Percentiles rank a stretch among this genome's conserved stretches.
phyloP scores from a whole-genome alignment of 2,329 filamentous ascomycete species.

The Pseudofabraea citricarpa region DNA sequence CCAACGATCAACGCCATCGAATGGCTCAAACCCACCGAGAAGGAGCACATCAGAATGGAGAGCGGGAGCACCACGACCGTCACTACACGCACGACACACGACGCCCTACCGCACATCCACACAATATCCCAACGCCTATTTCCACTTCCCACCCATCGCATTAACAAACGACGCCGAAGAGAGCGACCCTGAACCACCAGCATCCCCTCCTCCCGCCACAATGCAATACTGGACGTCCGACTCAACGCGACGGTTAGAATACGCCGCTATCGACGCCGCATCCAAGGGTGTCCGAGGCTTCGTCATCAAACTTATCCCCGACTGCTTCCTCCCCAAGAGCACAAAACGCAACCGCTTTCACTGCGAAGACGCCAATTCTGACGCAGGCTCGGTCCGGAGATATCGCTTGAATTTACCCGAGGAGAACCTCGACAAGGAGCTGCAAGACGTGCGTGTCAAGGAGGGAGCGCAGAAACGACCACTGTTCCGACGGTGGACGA shows the following conservation, averaged over 20 bases:
- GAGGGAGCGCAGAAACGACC: neutral
- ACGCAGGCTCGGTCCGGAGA: slow-evolving; percentile 57
- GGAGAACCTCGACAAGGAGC: slow-evolving; percentile 16
- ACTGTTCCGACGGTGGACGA: slow-evolving; percentile 1
- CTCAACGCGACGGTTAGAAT: slow-evolving; percentile 56
- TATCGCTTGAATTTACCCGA: slow-evolving; percentile 56
- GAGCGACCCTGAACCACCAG: slow-evolving; percentile 39
- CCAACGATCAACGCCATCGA: slow-evolving; percentile 14
- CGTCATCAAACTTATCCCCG: slow-evolving; percentile 54
- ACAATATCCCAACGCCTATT: slow-evolving; percentile 12
- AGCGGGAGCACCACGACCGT: slow-evolving; percentile 2
- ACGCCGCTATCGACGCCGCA: slow-evolving; percentile 61
- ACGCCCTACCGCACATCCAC: slow-evolving; percentile 2
- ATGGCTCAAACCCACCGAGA: neutral
- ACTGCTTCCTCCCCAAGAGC: slow-evolving; percentile 51
- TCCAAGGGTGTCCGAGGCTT: slow-evolving; percentile 56
- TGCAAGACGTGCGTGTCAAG: neutral
- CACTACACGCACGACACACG: slow-evolving; percentile 6
- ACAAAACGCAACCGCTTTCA: slow-evolving; percentile 50
- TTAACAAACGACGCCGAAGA: slow-evolving; percentile 10
- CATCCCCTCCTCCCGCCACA: slow-evolving; percentile 47
- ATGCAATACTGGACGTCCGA: slow-evolving; percentile 66
- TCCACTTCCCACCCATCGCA: slow-evolving; percentile 24
- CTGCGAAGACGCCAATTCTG: slow-evolving; percentile 34
- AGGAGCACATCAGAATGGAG: slow-evolving; percentile 2